A percentile compares a stretch with the other conserved stretches of the same genome.
Conservation (phyloP, 202 grass and related monocot species). For the Eragrostis tef region DNA sequence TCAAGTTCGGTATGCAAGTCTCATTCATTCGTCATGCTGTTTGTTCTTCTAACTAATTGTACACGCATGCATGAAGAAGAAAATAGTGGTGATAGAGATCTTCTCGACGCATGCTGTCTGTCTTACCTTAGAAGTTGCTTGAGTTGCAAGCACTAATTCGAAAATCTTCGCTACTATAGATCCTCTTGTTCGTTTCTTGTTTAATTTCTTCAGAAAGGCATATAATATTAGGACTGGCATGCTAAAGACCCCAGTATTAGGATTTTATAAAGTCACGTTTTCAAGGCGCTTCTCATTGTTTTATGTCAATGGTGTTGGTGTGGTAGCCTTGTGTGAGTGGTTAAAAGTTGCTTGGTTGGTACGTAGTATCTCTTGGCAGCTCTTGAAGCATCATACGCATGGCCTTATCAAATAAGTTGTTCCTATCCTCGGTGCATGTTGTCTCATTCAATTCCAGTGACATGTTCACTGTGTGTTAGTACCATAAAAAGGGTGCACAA, state of each 20-base stretch:
- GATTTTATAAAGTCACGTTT: background rate
- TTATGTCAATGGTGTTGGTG: background rate
- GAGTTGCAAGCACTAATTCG: constrained; percentile 23
- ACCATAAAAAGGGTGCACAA: too few relatives aligned
- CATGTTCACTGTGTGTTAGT: constrained; percentile 10
- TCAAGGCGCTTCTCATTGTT: background rate
- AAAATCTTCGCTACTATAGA: background rate
- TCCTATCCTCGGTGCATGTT: background rate
- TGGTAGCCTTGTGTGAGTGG: constrained; percentile 12
- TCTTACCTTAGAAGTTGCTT: constrained; percentile 38
- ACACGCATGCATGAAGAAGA: background rate
- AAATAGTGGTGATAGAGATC: constrained; percentile 25
- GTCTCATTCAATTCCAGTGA: background rate
- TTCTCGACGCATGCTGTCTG: constrained; percentile 16
- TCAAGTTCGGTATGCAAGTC: constrained; percentile 46
- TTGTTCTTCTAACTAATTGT: background rate
- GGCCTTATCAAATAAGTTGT: constrained; percentile 1
- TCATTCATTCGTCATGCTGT: constrained; percentile 17
- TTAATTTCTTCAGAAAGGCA: background rate
- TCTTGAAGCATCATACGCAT: constrained; percentile 13
- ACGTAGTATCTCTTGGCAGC: constrained; percentile 33
- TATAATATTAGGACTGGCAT: background rate
- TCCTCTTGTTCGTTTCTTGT: background rate
- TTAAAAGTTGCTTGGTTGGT: constrained; percentile 35
- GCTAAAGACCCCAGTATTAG: background rate